A percentile compares a stretch with the other conserved stretches of the same genome.
These are phyloP conservation scores for Claviceps sp. DNA, from an alignment of 2,329 filamentous ascomycete genomes.

Conservation along the genomic window DNA sequence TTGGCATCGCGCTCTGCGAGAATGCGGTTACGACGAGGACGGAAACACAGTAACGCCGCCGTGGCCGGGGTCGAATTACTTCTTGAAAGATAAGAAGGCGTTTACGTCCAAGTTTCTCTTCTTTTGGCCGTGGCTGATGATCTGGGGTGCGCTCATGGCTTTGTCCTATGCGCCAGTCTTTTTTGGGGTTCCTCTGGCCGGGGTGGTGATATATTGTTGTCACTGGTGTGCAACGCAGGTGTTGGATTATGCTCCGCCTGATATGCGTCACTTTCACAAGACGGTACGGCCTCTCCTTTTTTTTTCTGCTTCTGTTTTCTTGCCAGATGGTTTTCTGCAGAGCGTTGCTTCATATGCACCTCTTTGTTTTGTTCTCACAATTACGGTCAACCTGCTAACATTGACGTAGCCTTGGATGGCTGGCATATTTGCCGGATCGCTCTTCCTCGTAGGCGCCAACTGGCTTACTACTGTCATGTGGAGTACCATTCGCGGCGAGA, in stretches of 20 bases:
- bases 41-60: conserved; percentile 56
- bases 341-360: no score
- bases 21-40: conserved; percentile 72
- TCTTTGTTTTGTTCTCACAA: no score
- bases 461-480: conserved; percentile 64
- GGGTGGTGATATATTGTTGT: conserved; percentile 53
- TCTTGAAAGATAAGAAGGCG: conserved; percentile 62
- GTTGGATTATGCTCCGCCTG: conserved; percentile 67
- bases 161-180: conserved; percentile 63
- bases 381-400: not conserved
- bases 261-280: conserved; percentile 82
- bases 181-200: conserved; percentile 57
- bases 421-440: conserved; percentile 77
- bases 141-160: conserved; percentile 58
- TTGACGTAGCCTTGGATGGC: conserved; percentile 65
- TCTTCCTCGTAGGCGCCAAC: conserved; percentile 67
- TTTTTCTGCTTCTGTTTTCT: not conserved
- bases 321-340: not conserved
- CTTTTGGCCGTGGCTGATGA: conserved; percentile 68
- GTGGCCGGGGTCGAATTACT: conserved; percentile 58
- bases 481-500: conserved; percentile 17
- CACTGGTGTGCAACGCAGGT: conserved; percentile 69
- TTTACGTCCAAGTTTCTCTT: conserved; percentile 83
- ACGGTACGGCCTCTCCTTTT: conserved; percentile 44
- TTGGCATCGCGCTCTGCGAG: conserved; percentile 71